These are phyloP conservation scores for Fagus sylvatica DNA, from an alignment of 306 rosid species.

Conservation along the genomic window DNA sequence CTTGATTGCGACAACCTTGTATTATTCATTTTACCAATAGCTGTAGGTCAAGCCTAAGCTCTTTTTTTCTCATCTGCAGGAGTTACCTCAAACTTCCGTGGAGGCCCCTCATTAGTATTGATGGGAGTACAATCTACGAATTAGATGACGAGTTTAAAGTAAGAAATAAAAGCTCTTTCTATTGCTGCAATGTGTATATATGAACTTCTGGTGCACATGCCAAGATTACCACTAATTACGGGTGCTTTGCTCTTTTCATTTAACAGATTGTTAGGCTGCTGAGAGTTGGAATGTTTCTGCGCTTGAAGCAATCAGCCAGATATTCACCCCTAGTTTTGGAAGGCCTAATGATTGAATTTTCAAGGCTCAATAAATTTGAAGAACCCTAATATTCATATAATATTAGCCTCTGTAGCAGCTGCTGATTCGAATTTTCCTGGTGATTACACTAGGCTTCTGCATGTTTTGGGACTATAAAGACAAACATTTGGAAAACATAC, in stretches of 20 bases:
- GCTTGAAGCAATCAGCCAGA: conserved; percentile 79
- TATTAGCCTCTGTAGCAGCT: not conserved
- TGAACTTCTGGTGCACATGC: conserved; percentile 2
- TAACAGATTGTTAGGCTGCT: conserved; percentile 74
- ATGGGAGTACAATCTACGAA: conserved; percentile 76
- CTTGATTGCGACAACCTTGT: not conserved
- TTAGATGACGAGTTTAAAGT: conserved; percentile 58
- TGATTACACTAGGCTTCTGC: not conserved
- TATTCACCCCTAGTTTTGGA: conserved; percentile 54
- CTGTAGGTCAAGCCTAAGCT: not conserved
- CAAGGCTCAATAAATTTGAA: not conserved
- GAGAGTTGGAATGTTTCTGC: conserved; percentile 92
- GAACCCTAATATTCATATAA: not conserved
- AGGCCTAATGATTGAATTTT: conserved; percentile 25
- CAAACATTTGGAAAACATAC: not conserved
- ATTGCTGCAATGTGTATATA: not conserved
- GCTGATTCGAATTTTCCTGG: conserved; percentile 5
- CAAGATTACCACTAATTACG: conserved; percentile 21
- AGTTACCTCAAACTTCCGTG: conserved; percentile 86
- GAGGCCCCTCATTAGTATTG: conserved; percentile 76
- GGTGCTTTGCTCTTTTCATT: conserved; percentile 11
- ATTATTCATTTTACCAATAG: not conserved
- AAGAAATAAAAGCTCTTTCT: conserved; percentile 21
- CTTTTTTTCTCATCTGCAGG: conserved; percentile 47
- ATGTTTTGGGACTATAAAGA: not conserved